Conservation (phyloP, 2,329 filamentous ascomycete genomes). For the Pseudopyrenochaeta lycopersici region DNA sequence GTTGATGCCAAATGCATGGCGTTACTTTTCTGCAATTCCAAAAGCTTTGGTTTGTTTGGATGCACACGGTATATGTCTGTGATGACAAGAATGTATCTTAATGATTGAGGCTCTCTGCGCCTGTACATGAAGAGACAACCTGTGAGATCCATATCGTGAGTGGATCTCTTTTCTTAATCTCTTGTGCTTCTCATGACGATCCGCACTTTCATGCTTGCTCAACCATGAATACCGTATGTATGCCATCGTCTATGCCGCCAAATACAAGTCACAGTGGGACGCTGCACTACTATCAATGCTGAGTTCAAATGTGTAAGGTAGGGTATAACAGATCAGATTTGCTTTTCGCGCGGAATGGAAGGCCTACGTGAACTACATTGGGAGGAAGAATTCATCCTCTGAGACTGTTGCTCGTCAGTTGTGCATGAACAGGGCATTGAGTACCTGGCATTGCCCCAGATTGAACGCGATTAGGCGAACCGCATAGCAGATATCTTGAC, state of each 20-base stretch:
- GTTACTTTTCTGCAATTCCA: neutral
- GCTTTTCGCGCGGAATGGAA: neutral
- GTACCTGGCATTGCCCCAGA: neutral
- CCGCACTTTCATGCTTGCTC: neutral
- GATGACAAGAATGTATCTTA: neutral
- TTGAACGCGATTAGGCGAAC: neutral
- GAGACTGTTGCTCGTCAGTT: neutral
- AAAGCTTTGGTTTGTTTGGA: neutral
- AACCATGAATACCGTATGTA: no score
- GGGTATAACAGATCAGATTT: no score
- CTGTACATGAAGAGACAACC: neutral
- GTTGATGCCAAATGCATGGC: neutral
- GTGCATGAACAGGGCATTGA: neutral
- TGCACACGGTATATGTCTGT: neutral
- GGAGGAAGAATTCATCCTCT: neutral
- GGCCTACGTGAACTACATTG: neutral
- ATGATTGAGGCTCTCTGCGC: neutral
- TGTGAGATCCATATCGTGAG: neutral
- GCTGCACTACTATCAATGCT: neutral
- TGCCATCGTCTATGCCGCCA: no score
- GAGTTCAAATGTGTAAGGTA: no score
- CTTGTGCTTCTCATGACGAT: neutral
- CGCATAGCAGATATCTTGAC: neutral
- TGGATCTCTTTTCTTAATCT: neutral
- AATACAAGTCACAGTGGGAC: constrained; percentile 5